Evolutionary conservation across 176 grass and related monocot species (phyloP).

Genomic region (Oryza brachyantha): DNA sequence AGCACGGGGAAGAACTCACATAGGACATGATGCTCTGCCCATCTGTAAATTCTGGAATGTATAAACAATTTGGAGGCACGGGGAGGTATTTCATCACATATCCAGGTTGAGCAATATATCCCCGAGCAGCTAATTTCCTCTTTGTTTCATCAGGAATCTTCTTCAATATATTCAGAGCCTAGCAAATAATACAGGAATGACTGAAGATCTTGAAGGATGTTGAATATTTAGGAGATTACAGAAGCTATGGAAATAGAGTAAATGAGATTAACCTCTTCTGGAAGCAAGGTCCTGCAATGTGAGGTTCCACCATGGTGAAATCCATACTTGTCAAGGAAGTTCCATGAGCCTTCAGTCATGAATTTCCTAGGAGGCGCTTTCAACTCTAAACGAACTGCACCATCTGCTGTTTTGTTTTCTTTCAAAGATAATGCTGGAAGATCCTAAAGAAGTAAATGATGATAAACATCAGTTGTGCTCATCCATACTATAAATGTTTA

Average conservation of each 20-base stretch:
- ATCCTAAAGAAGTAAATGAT: slow-evolving; percentile 53
- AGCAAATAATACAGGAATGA: slow-evolving; percentile 32
- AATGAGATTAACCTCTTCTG: slow-evolving; percentile 58
- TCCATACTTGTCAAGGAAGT: slow-evolving; percentile 68
- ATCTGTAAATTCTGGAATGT: slow-evolving; percentile 81
- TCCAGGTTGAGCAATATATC: slow-evolving; percentile 61
- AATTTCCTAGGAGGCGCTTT: slow-evolving; percentile 51
- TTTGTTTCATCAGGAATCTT: slow-evolving; percentile 73
- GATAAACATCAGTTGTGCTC: slow-evolving; percentile 28
- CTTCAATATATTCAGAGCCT: slow-evolving; percentile 84
- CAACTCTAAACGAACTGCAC: slow-evolving; percentile 59
- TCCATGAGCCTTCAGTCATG: slow-evolving; percentile 63
- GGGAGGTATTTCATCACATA: slow-evolving; percentile 84
- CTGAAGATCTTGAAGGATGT: background rate
- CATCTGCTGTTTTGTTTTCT: slow-evolving; percentile 71
- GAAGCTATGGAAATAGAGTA: slow-evolving; percentile 8
- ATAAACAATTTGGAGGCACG: slow-evolving; percentile 84
- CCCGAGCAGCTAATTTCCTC: slow-evolving; percentile 65
- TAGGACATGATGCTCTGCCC: slow-evolving; percentile 79
- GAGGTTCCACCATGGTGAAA: slow-evolving; percentile 52
- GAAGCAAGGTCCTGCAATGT: slow-evolving; percentile 56
- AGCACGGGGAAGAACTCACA: slow-evolving; percentile 50
- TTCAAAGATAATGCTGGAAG: slow-evolving; percentile 67
- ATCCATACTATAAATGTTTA: background rate
- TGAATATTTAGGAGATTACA: background rate